Evolutionary conservation across 192 early-diverging fungal species (phyloP).

Genomic region (Tieghemiomyces parasiticus): DNA sequence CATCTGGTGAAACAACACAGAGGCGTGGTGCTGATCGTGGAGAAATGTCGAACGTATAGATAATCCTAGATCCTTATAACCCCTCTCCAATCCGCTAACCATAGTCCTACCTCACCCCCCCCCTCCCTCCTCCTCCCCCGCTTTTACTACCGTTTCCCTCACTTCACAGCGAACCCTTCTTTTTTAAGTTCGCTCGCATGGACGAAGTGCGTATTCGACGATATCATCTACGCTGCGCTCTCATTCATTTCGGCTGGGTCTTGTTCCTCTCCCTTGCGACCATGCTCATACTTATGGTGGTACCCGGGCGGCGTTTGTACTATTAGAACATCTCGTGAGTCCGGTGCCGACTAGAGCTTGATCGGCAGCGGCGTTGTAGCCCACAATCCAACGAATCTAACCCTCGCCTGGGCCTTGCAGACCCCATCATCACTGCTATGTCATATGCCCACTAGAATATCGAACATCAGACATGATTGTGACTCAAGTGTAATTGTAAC

Average conservation of each 20-base stretch:
- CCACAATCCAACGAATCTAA: no score
- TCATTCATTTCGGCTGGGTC: not conserved
- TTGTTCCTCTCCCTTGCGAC: not conserved
- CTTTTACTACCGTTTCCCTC: not conserved
- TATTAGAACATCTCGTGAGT: no score
- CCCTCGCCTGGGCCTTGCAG: no score
- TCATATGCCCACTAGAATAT: no score
- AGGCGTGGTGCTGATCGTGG: not conserved
- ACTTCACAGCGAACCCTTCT: not conserved
- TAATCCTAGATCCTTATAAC: not conserved
- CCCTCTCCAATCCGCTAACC: not conserved
- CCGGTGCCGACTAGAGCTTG: no score
- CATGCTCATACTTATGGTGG: constrained; percentile 1
- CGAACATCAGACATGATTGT: no score
- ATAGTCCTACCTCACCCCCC: not conserved
- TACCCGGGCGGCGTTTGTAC: not conserved
- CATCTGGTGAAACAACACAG: not conserved
- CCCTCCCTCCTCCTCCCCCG: not conserved
- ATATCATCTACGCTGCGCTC: not conserved
- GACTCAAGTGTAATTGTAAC: no score
- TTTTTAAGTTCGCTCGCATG: not conserved
- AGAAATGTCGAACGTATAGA: not conserved
- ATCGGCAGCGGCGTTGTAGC: no score
- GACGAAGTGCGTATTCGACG: not conserved
- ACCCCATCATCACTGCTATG: no score